Evolutionary conservation across 2,329 filamentous ascomycete genomes (phyloP).

Genomic region (Cladobotryum protrusum): DNA sequence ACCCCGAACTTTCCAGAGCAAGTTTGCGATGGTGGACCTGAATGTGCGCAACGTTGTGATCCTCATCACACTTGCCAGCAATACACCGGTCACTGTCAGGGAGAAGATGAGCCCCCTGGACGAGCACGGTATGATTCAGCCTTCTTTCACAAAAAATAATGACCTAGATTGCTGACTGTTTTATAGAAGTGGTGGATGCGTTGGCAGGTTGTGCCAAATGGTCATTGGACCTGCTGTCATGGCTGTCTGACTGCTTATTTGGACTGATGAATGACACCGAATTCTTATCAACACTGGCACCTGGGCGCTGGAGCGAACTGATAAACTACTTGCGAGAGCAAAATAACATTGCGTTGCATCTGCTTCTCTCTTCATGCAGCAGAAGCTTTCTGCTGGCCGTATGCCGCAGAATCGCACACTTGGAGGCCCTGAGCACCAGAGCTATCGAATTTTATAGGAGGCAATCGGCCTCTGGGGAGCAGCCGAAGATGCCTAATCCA

Average conservation of each 20-base stretch:
- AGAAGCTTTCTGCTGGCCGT: conserved; percentile 65
- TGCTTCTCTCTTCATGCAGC: conserved; percentile 67
- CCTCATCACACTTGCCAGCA: conserved; percentile 58
- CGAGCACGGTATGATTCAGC: conserved; percentile 40
- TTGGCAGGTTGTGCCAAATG: conserved; percentile 72
- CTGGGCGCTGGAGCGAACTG: conserved; percentile 42
- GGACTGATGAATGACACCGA: conserved; percentile 46
- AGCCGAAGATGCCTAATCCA: conserved; percentile 38
- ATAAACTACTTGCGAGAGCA: conserved; percentile 45
- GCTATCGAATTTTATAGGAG: conserved; percentile 47
- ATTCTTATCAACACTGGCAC: conserved; percentile 45
- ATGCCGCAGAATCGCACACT: conserved; percentile 56
- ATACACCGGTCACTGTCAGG: conserved; percentile 46
- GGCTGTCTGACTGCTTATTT: conserved; percentile 55
- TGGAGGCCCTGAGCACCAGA: conserved; percentile 44
- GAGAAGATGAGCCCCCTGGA: conserved; percentile 55
- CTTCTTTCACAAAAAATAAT: background rate
- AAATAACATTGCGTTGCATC: conserved; percentile 54
- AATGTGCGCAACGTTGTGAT: conserved; percentile 68
- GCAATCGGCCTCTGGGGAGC: conserved; percentile 35
- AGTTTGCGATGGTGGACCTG: conserved; percentile 67
- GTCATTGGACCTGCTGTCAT: conserved; percentile 64
- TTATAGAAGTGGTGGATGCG: conserved; percentile 62
- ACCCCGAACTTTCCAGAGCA: conserved; percentile 60
- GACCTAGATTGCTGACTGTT: background rate